Conservation (phyloP, 139 green algal genomes). For the Coccomyxa sp. region DNA sequence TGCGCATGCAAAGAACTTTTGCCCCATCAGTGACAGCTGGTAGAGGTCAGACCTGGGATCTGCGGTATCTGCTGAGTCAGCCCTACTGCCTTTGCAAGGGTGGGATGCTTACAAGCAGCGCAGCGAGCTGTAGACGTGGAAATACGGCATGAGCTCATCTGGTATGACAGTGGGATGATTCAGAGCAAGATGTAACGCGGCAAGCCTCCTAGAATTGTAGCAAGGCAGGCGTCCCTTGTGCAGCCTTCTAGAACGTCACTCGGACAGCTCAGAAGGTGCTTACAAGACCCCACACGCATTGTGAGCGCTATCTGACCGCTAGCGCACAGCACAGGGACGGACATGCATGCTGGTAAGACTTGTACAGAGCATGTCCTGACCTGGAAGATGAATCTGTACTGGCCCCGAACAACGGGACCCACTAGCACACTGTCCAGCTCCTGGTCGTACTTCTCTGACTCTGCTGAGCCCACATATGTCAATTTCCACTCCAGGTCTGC, state of each 20-base stretch:
- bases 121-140: too few relatives aligned
- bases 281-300: too few relatives aligned
- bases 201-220: too few relatives aligned
- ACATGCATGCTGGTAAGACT: background rate
- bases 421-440: slow-evolving; percentile 89
- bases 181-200: too few relatives aligned
- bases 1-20: slow-evolving; percentile 35
- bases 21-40: too few relatives aligned
- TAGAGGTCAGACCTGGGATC: too few relatives aligned
- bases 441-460: slow-evolving; percentile 92
- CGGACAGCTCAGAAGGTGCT: background rate
- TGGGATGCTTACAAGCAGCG: too few relatives aligned
- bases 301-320: background rate
- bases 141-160: too few relatives aligned
- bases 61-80: too few relatives aligned
- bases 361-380: slow-evolving; percentile 15
- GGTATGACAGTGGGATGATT: too few relatives aligned
- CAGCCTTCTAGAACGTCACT: background rate
- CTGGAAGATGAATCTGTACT: slow-evolving; percentile 89
- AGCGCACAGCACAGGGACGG: background rate
- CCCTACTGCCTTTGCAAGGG: too few relatives aligned
- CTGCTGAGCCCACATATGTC: slow-evolving; percentile 92
- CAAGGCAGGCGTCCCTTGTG: too few relatives aligned
- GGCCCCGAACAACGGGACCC: slow-evolving; percentile 82
- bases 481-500: slow-evolving; percentile 96